A percentile compares a stretch with the other conserved stretches of the same genome.
Conservation (phyloP, 208 protist species). For the Leishmania major region DNA sequence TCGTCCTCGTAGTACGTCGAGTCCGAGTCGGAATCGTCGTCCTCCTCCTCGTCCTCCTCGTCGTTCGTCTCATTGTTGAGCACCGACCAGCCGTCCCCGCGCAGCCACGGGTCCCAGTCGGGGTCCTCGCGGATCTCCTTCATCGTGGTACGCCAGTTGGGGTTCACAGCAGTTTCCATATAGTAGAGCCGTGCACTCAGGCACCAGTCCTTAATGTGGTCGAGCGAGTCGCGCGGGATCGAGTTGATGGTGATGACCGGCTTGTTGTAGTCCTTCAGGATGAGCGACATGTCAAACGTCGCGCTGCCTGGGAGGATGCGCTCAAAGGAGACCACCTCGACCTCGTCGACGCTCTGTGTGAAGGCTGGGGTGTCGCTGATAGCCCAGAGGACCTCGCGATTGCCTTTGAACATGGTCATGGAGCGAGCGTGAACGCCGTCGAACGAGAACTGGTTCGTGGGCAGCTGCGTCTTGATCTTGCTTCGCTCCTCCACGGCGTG, state of each 20-base stretch:
- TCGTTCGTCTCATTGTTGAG: slow-evolving; percentile 77
- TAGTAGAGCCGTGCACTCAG: slow-evolving; percentile 81
- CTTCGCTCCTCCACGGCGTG: slow-evolving; percentile 67
- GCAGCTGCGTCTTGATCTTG: slow-evolving; percentile 80
- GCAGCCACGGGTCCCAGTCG: slow-evolving; percentile 85
- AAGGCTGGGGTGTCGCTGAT: slow-evolving; percentile 93
- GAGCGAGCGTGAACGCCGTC: slow-evolving; percentile 78
- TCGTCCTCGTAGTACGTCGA: slow-evolving; percentile 85
- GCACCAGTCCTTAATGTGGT: slow-evolving; percentile 86
- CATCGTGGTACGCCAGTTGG: slow-evolving; percentile 74
- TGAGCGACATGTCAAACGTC: slow-evolving; percentile 97
- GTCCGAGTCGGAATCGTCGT: slow-evolving; percentile 68
- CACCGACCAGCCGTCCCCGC: slow-evolving; percentile 67
- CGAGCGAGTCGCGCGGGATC: slow-evolving; percentile 55
- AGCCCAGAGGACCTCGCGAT: slow-evolving; percentile 80
- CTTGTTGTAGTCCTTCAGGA: slow-evolving; percentile 97
- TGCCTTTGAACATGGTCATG: slow-evolving; percentile 81
- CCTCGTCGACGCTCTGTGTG: slow-evolving; percentile 92
- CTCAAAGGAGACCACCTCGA: slow-evolving; percentile 96
- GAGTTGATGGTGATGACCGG: slow-evolving; percentile 67
- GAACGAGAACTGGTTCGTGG: slow-evolving; percentile 82
- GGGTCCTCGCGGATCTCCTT: slow-evolving; percentile 89
- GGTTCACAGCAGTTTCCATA: slow-evolving; percentile 82
- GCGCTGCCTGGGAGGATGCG: slow-evolving; percentile 84
- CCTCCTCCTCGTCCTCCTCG: slow-evolving; percentile 87